Percentiles rank a stretch among this genome's conserved stretches.
phyloP scores from a whole-genome alignment of 2,329 filamentous ascomycete genomes.

The Dactylellina leptospora region DNA sequence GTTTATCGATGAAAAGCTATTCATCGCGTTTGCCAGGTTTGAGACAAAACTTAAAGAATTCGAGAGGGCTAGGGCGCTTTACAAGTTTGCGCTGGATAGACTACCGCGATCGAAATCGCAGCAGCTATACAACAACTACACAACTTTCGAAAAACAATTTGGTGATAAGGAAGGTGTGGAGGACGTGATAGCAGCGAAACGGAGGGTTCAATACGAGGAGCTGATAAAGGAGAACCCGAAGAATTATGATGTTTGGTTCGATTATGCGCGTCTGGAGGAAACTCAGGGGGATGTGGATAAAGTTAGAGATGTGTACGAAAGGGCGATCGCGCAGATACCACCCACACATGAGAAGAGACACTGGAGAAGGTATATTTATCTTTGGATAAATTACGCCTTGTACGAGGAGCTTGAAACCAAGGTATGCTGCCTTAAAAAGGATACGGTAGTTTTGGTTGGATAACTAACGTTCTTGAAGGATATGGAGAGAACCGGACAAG shows the following conservation, averaged over 20 bases:
- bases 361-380: conserved; percentile 95
- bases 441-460: not conserved
- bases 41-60: conserved; percentile 95
- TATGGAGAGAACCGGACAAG: conserved; percentile 78
- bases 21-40: conserved; percentile 93
- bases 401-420: conserved; percentile 90
- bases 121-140: conserved; percentile 89
- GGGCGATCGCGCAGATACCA: conserved; percentile 92
- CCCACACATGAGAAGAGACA: conserved; percentile 96
- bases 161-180: conserved; percentile 93
- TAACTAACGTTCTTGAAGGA: conserved; percentile 63
- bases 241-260: conserved; percentile 98
- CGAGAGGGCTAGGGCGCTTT: conserved; percentile 91
- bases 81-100: conserved; percentile 93
- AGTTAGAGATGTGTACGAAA: conserved; percentile 91
- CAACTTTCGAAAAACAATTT: conserved; percentile 97
- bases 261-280: conserved; percentile 91
- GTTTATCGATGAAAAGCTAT: conserved; percentile 94
- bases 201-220: conserved; percentile 91
- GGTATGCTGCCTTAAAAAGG: conserved; percentile 28
- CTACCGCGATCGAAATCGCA: conserved; percentile 87
- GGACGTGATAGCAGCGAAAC: conserved; percentile 93
- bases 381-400: conserved; percentile 96
- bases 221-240: conserved; percentile 92
- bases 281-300: conserved; percentile 80